These are phyloP conservation scores for Albizia julibrissin DNA, from an alignment of 306 rosid genomes.

Conservation along the genomic window DNA sequence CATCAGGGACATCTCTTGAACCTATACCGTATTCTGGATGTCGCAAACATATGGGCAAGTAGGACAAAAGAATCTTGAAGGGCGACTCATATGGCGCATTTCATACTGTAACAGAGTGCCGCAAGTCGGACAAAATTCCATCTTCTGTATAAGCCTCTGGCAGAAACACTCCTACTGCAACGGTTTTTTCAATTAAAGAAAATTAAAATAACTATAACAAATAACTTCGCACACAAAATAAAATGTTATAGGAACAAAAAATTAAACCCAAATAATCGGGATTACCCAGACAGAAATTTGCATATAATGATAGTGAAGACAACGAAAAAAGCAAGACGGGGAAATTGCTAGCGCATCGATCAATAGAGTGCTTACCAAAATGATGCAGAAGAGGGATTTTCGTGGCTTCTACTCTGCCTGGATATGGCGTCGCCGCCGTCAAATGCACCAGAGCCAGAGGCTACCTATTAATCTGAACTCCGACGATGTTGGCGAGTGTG, in stretches of 20 bases:
- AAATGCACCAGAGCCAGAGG: not conserved
- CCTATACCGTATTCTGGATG: constrained; percentile 43
- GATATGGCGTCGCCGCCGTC: not conserved
- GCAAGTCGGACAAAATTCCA: constrained; percentile 78
- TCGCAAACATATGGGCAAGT: constrained; percentile 66
- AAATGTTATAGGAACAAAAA: not conserved
- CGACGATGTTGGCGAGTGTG: not conserved
- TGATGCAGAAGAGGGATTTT: not conserved
- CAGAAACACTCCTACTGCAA: constrained; percentile 18
- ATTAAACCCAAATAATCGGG: not conserved
- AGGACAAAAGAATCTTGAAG: constrained; percentile 59
- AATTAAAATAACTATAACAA: not conserved
- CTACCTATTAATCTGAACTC: not conserved
- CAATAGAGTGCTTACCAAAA: not conserved
- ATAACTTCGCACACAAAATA: not conserved
- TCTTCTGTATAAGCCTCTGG: constrained; percentile 20
- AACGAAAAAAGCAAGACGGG: not conserved
- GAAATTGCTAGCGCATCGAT: not conserved
- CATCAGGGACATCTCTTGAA: not conserved
- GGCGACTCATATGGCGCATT: constrained; percentile 47
- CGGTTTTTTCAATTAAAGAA: not conserved
- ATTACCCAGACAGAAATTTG: not conserved
- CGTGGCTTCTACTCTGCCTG: not conserved
- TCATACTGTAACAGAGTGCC: constrained; percentile 62
- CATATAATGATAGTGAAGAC: not conserved